Percentiles rank a stretch among this genome's conserved stretches.
These are phyloP conservation scores for Rusavskia elegans DNA, from an alignment of 495 filamentous ascomycete species.

Conservation along the genomic window DNA sequence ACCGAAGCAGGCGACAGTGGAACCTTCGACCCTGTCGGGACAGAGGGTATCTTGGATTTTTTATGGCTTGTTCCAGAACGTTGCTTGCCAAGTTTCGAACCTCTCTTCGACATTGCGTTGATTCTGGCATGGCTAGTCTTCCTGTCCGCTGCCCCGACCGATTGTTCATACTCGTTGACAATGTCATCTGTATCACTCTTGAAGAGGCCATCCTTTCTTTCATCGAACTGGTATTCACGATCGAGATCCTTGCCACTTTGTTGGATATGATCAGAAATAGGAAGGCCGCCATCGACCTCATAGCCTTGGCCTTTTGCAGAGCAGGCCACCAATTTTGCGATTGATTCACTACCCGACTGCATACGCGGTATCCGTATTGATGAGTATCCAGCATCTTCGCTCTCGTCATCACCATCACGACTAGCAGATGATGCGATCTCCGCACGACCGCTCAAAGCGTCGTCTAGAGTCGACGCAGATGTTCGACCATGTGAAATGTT, in stretches of 20 bases:
- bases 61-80: slow-evolving; percentile 21
- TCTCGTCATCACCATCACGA: slow-evolving; percentile 68
- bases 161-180: slow-evolving; percentile 21
- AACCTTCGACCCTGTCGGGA: slow-evolving; percentile 22
- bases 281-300: slow-evolving; percentile 45
- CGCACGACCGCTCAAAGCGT: slow-evolving; percentile 75
- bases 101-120: slow-evolving; percentile 23
- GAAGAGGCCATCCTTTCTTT: slow-evolving; percentile 40
- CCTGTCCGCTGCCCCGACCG: slow-evolving; percentile 18
- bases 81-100: slow-evolving; percentile 29
- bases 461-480: slow-evolving; percentile 85
- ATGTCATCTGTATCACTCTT: slow-evolving; percentile 36
- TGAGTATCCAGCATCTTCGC: slow-evolving; percentile 46
- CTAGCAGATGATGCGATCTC: slow-evolving; percentile 74
- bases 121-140: slow-evolving; percentile 21
- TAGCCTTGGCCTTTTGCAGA: slow-evolving; percentile 36
- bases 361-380: slow-evolving; percentile 43
- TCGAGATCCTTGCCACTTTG: slow-evolving; percentile 46
- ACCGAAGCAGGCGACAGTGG: slow-evolving; percentile 59
- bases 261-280: slow-evolving; percentile 52
- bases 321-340: slow-evolving; percentile 25
- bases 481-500: slow-evolving; percentile 80
- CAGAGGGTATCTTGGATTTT: slow-evolving; percentile 41
- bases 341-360: slow-evolving; percentile 20
- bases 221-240: slow-evolving; percentile 39